Percentiles rank a stretch among this genome's conserved stretches.
Evolutionary conservation across 768 basidiomycete genomes (phyloP).

Genomic region (Solioccasus polychromus): DNA sequence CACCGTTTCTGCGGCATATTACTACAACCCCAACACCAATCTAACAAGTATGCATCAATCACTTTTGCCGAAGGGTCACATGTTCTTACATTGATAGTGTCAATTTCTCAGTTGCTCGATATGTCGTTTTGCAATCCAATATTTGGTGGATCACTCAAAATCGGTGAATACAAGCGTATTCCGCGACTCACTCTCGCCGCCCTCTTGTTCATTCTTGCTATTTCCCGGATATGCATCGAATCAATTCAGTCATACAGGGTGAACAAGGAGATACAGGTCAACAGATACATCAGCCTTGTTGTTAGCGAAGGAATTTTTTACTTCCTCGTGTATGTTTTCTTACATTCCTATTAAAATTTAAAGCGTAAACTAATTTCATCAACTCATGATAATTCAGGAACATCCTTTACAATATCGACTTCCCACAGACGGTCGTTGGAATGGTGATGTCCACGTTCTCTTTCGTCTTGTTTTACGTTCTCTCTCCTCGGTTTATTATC

Average conservation of each 20-base stretch:
- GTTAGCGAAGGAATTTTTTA: conserved; percentile 15
- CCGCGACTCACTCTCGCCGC: conserved; percentile 11
- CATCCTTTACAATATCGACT: conserved; percentile 10
- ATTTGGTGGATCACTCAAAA: background rate
- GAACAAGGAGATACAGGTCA: conserved; percentile 9
- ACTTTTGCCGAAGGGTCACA: background rate
- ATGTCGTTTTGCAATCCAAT: conserved; percentile 14
- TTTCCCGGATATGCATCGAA: conserved; percentile 6
- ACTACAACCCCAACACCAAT: conserved; percentile 6
- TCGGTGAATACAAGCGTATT: conserved; percentile 12
- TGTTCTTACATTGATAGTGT: conserved; percentile 10
- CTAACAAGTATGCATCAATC: conserved; percentile 7
- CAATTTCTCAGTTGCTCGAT: conserved; percentile 2
- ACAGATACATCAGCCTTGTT: conserved; percentile 13
- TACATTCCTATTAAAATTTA: too few species aligned
- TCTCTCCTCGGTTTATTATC: conserved; percentile 20
- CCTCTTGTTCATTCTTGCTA: conserved; percentile 10
- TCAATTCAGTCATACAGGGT: conserved; percentile 7
- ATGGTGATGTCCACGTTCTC: background rate
- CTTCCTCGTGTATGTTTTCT: conserved; percentile 16
- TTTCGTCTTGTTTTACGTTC: conserved; percentile 1
- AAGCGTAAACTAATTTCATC: background rate
- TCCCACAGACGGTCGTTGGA: background rate
- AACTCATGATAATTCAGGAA: conserved; percentile 5
- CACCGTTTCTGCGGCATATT: background rate